Evolutionary conservation across 2,329 filamentous ascomycete genomes (phyloP), one percentile per base, ranked within the genome.

Genomic region (Chrysoporthe cubensis): DNA sequence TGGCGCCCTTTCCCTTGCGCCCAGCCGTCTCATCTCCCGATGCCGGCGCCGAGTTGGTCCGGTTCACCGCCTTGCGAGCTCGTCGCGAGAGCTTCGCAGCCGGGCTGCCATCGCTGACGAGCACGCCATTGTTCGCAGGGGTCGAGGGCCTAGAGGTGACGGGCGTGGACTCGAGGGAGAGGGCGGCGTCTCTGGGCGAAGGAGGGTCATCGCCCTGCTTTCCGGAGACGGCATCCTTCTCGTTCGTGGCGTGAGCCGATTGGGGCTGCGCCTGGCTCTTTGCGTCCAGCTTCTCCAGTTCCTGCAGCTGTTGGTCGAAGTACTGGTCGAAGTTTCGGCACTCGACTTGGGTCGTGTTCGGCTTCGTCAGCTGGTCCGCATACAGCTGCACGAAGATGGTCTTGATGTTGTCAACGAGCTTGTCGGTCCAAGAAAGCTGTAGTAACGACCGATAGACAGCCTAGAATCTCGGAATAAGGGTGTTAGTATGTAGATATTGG

Each of bases 381-480:
- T 98, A 99, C 40, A 97, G 85, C 72, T 94, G 92, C 72, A 96
- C 86, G 76, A 98, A 99, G 44, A 99, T 90, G 11, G 92, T 94
- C 77, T 91, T 93, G 75, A 98, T 93, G 75, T 98, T 97, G 76
- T 97, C 95, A 72, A 99, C 89, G 60, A 99, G 90, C 78, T 96
- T 94, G 79, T 99, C 96, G 72, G 98, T 93, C 96, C 96, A 99
- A 14, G 92, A 94, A 9, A 99, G 87, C 79, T 97, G 94, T 42
- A 99, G 87, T 43, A 99, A 88, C 50, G 94, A 97, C 77, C 97
- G 92, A 79, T 99, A 99, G 71, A 99, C 96, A 72, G 95, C 96
- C 94, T 97, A 75, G 2, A 26, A 26, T 26, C 26, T 26, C 26
- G 26, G 26, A 2, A 26, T 2, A 26, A 26, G 26, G 26, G 26